These are phyloP conservation scores for Globisporangium cederbergense DNA, from an alignment of 352 stramenopile species.

Conservation along the genomic window DNA sequence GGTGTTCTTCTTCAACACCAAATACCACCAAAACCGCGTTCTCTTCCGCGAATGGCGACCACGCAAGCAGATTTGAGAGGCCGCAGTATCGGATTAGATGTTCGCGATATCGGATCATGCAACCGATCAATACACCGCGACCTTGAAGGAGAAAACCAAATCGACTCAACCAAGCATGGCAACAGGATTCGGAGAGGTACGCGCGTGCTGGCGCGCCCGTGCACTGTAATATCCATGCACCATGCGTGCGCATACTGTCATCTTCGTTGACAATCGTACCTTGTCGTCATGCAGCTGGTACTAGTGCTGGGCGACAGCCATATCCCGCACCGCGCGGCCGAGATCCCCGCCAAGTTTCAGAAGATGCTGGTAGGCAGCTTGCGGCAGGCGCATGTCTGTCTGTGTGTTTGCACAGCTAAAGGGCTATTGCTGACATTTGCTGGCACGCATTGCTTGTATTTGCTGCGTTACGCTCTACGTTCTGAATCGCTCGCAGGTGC, in stretches of 20 bases:
- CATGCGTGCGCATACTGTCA: not conserved
- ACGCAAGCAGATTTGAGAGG: too few species aligned
- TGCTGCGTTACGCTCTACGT: constrained; percentile 15
- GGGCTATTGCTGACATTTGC: not conserved
- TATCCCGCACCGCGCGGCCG: constrained; percentile 91
- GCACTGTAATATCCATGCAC: too few species aligned
- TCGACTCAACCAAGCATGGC: constrained; percentile 28
- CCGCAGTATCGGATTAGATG: too few species aligned
- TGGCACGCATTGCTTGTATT: not conserved
- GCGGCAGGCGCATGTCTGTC: not conserved
- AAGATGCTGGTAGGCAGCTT: constrained; percentile 85
- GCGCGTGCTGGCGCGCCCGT: not conserved
- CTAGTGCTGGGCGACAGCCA: constrained; percentile 97
- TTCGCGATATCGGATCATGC: too few species aligned
- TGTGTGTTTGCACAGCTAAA: too few species aligned
- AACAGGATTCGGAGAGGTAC: constrained; percentile 63
- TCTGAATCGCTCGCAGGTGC: constrained; percentile 75
- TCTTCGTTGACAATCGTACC: too few species aligned
- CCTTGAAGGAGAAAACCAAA: too few species aligned
- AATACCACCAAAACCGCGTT: too few species aligned
- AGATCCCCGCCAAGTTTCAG: constrained; percentile 97
- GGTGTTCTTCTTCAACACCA: too few species aligned
- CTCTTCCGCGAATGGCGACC: too few species aligned
- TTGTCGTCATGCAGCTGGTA: constrained; percentile 79
- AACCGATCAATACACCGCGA: too few species aligned